A percentile compares a stretch with the other conserved stretches of the same genome.
Conservation (phyloP, 164 flowering plant species). For the Aristolochia californica region DNA sequence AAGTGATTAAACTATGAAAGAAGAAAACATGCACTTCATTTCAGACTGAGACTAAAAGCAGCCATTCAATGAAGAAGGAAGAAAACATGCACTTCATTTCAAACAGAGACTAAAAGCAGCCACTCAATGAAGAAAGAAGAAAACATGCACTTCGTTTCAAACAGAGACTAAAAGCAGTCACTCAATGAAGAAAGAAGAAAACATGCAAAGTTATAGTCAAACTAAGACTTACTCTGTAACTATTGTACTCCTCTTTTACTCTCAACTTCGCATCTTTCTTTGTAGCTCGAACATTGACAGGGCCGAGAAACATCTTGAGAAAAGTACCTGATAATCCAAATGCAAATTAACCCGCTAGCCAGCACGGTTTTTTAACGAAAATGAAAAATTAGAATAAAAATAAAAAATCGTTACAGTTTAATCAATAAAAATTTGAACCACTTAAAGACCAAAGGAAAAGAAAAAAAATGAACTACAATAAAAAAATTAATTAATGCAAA, state of each 20-base stretch:
- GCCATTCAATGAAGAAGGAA: not conserved
- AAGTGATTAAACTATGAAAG: not conserved
- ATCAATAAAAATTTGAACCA: not conserved
- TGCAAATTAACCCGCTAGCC: not conserved
- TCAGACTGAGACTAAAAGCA: not conserved
- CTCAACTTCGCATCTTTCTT: slow-evolving; percentile 79
- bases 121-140: not conserved
- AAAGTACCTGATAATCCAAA: slow-evolving; percentile 39
- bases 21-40: not conserved
- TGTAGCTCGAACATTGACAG: slow-evolving; percentile 78
- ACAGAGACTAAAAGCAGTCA: not conserved
- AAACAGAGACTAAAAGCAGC: not conserved
- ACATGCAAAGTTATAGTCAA: not conserved
- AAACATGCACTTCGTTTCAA: not conserved
- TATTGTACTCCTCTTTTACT: slow-evolving; percentile 95
- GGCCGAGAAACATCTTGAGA: slow-evolving; percentile 87
- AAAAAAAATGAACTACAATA: not conserved
- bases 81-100: not conserved
- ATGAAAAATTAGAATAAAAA: not conserved
- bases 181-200: not conserved
- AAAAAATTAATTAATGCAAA: too few relatives aligned
- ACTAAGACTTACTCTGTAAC: slow-evolving; percentile 48
- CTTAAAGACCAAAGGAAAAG: not conserved
- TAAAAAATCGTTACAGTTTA: not conserved
- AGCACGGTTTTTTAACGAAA: not conserved